These are phyloP conservation scores for Reutealis trisperma DNA, from an alignment of 345 rosid genomes.

Conservation along the genomic window DNA sequence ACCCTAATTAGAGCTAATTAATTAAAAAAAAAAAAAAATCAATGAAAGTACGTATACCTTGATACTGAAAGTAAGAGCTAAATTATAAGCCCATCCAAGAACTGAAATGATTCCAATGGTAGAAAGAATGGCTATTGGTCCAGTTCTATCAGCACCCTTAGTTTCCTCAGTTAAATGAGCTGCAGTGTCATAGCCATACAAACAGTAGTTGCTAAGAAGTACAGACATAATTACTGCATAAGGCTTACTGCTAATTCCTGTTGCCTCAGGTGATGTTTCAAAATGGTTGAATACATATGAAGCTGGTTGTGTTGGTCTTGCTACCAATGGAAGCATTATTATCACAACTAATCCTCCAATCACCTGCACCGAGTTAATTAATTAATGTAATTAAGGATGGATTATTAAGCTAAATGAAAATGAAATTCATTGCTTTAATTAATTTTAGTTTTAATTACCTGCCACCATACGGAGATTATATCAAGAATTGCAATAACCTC, in stretches of 20 bases:
- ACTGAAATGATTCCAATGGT: conserved; percentile 59
- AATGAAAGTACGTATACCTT: conserved; percentile 26
- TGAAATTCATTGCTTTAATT: no score
- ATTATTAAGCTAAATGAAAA: not conserved
- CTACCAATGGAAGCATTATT: conserved; percentile 61
- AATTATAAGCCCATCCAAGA: conserved; percentile 62
- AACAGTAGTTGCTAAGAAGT: conserved; percentile 60
- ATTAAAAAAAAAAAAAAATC: no score
- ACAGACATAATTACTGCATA: conserved; percentile 55
- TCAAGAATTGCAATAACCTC: conserved; percentile 63
- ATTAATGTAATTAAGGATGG: not conserved
- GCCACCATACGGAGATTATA: conserved; percentile 73
- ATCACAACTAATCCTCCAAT: conserved; percentile 55
- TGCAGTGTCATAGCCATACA: conserved; percentile 64
- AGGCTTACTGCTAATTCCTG: conserved; percentile 57
- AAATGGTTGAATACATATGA: conserved; percentile 58
- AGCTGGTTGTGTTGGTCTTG: conserved; percentile 48
- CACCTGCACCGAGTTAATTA: conserved; percentile 29
- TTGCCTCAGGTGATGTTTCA: conserved; percentile 41
- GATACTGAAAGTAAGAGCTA: conserved; percentile 66
- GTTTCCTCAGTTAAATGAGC: conserved; percentile 78
- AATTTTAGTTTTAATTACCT: conserved; percentile 29
- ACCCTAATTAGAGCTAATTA: no score
- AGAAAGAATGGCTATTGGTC: conserved; percentile 62
- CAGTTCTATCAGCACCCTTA: conserved; percentile 59